Base-by-base conservation (phyloP, 2,329 filamentous ascomycete genomes). In the Cercospora citrullina region DNA sequence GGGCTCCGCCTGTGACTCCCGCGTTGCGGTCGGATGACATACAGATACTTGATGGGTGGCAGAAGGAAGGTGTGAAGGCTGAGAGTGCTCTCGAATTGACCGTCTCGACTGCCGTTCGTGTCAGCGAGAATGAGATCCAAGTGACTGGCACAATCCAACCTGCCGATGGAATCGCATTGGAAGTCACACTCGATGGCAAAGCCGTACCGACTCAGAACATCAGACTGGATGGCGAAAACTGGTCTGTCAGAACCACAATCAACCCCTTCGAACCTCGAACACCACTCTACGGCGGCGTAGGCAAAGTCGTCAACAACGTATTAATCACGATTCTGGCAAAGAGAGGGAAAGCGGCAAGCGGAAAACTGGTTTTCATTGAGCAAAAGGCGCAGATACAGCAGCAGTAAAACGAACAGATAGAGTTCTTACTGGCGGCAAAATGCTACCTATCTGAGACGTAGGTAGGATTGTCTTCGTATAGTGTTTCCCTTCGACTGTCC, bases 221-320 rank as follows among this genome's bases (percentile, higher is more conserved):
- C 8, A 48, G 21, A 31, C 31, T 28, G n/a, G 61, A 61, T 16
- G 64, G 60, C 4, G 68, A 63, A 2, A 30, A 60, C 1, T 75
- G 71, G 71, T 65, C 64, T 3, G n/a, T 72, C 6, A 67, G 65
- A 48, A 30, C 65, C 9, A 31, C 66, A 1, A 69, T 70, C 64
- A 66, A 64, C 18, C 68, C 65, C 5, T 76, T 73, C 64, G 45
- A 66, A 48, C 74, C 75, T 4, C 45, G 65, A 14, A 71, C 68
- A 59, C 66, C 72, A 4, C 42, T 74, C n/a, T 77, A 75, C 57
- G 74, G 75, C 10, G 75, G 75, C 10, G 68, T 73, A 14, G 72
- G 74, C 12, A 26, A 68, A 33, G 72, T 72, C 16, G 73, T 75
- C 45, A 66, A 69, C 18, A 76, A 75, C 30, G 65, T 75, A 12